phyloP scores from a whole-genome alignment of 2,329 filamentous ascomycete species.

The Fusarium equiseti region DNA sequence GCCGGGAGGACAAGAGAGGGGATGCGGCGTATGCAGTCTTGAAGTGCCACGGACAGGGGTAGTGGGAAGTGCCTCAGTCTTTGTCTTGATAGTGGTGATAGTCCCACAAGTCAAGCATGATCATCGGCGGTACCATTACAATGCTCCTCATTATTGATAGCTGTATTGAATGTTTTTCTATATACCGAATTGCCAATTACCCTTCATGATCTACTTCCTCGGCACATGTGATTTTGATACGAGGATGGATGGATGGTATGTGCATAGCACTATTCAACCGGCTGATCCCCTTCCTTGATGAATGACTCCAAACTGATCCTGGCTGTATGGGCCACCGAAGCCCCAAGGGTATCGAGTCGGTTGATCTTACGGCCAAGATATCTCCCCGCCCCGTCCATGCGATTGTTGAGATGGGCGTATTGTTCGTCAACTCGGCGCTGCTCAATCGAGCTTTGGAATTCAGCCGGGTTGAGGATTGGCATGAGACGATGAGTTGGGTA shows the following conservation, averaged over 20 bases:
- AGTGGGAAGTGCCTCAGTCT: not conserved
- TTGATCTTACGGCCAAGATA: slow-evolving; percentile 58
- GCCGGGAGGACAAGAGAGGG: slow-evolving; percentile 21
- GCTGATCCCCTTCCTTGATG: slow-evolving; percentile 52
- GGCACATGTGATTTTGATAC: slow-evolving; percentile 22
- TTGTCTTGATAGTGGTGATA: not conserved
- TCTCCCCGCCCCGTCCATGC: slow-evolving; percentile 57
- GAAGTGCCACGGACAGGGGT: slow-evolving; percentile 1
- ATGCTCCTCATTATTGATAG: not conserved
- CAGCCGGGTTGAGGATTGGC: slow-evolving; percentile 59
- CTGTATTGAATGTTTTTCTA: slow-evolving; percentile 18
- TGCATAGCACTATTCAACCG: slow-evolving; percentile 22
- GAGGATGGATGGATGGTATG: not conserved
- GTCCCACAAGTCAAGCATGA: slow-evolving; percentile 2
- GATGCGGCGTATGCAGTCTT: slow-evolving; percentile 12
- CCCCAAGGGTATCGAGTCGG: slow-evolving; percentile 59
- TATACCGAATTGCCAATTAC: slow-evolving; percentile 1
- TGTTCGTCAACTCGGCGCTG: slow-evolving; percentile 59
- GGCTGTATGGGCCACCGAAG: slow-evolving; percentile 55
- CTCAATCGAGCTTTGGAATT: slow-evolving; percentile 54
- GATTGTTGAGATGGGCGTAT: slow-evolving; percentile 65
- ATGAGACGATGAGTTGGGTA: slow-evolving; percentile 68
- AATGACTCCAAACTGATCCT: slow-evolving; percentile 53
- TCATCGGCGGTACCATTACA: not conserved
- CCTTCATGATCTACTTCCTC: not conserved